Percentiles rank a stretch among this genome's conserved stretches.
Evolutionary conservation across 1,284 basidiomycete genomes (phyloP).

Genomic region (Takashimella tepidaria): DNA sequence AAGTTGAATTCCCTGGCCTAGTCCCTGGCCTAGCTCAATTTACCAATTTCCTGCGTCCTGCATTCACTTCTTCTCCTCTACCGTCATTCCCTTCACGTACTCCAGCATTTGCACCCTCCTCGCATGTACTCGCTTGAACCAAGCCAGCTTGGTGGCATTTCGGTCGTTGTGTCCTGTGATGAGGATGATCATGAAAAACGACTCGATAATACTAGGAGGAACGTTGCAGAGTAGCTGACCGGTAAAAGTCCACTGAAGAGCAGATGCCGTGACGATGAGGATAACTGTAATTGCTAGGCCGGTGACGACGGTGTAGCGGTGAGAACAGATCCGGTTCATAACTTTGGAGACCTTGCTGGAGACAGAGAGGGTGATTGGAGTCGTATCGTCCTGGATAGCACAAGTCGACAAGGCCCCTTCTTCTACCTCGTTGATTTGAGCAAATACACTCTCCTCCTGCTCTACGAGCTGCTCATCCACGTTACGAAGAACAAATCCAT

Average conservation of each 20-base stretch:
- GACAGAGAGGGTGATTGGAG: neutral
- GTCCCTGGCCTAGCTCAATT: too few species aligned
- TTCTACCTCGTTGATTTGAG: neutral
- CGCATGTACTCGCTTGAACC: too few species aligned
- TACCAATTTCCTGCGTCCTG: too few species aligned
- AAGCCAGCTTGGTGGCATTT: too few species aligned
- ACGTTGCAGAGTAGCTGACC: constrained; percentile 7
- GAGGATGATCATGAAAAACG: constrained; percentile 8
- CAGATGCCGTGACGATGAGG: constrained; percentile 1
- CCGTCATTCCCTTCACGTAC: too few species aligned
- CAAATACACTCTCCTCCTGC: neutral
- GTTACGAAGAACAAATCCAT: constrained; percentile 6
- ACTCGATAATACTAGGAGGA: constrained; percentile 3
- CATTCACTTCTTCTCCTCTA: too few species aligned
- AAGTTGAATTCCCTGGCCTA: too few species aligned
- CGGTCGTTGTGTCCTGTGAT: constrained; percentile 6
- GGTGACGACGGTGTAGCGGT: constrained; percentile 1
- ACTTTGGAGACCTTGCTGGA: neutral
- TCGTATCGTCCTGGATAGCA: neutral
- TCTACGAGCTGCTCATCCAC: neutral
- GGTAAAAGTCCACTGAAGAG: neutral
- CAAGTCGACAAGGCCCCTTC: neutral
- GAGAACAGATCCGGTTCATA: neutral
- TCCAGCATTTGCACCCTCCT: too few species aligned
- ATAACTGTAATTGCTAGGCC: neutral